phyloP scores from a whole-genome alignment of 2,329 filamentous ascomycete genomes.

The Nannizziopsis barbatae region DNA sequence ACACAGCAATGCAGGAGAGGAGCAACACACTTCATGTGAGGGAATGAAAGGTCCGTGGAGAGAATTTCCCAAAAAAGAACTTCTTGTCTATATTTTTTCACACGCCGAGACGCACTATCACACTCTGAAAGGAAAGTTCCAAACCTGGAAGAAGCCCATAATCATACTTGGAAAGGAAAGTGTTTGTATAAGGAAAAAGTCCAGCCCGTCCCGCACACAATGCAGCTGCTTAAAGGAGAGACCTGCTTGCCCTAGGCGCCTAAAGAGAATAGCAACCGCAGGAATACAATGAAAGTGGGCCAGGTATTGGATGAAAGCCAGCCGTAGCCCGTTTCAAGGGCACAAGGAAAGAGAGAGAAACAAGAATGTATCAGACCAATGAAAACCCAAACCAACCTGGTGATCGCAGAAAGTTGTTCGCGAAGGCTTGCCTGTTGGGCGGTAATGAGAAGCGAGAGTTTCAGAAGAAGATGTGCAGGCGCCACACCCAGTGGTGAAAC shows the following conservation, averaged over 20 bases:
- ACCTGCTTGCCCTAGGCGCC: neutral
- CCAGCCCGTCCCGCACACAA: neutral
- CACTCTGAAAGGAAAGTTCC: conserved; percentile 9
- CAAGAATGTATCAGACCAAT: neutral
- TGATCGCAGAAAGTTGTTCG: neutral
- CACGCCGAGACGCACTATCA: conserved; percentile 5
- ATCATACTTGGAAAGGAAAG: conserved; percentile 1
- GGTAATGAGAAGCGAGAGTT: neutral
- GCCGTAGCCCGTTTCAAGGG: neutral
- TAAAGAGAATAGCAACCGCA: neutral
- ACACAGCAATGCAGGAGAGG: conserved; percentile 1
- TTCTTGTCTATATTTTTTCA: neutral
- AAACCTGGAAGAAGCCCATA: conserved; percentile 6
- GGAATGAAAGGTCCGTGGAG: neutral
- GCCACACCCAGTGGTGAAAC: neutral
- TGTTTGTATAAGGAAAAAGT: neutral
- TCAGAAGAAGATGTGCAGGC: neutral
- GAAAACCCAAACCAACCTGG: neutral
- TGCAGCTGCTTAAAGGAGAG: neutral
- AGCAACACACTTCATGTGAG: conserved; percentile 10
- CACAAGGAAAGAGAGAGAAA: neutral
- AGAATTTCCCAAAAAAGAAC: conserved; percentile 8
- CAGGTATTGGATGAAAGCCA: neutral
- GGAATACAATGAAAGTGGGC: neutral
- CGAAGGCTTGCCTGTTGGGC: neutral